Evolutionary conservation across 1,284 basidiomycete genomes (phyloP).

Genomic region (Microbotryum silenes-acaulis): DNA sequence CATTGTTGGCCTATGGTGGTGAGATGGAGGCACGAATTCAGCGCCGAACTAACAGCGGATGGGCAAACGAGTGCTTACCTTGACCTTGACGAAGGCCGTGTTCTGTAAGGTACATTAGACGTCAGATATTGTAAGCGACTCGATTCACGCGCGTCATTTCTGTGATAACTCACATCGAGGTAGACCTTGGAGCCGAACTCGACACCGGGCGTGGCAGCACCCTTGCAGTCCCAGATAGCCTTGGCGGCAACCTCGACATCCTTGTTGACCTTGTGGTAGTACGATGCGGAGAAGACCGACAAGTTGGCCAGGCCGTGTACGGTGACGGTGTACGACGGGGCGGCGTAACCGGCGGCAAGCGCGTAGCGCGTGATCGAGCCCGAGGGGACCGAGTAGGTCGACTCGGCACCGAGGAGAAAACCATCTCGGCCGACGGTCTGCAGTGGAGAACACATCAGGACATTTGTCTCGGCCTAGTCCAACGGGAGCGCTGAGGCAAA

Average conservation of each 20-base stretch:
- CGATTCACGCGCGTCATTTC: no score
- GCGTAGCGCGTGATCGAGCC: conserved; percentile 89
- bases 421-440: conserved; percentile 84
- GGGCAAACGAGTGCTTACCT: conserved; percentile 51
- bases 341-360: conserved; percentile 85
- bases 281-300: conserved; percentile 87
- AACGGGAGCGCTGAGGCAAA: not conserved
- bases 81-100: conserved; percentile 56
- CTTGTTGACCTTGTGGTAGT: conserved; percentile 92
- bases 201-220: conserved; percentile 76
- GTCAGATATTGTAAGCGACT: not conserved
- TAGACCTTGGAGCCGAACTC: conserved; percentile 92
- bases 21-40: no score
- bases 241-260: conserved; percentile 98
- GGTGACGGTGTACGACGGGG: conserved; percentile 93
- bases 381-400: conserved; percentile 90
- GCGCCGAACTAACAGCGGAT: no score
- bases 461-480: not conserved
- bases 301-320: conserved; percentile 92
- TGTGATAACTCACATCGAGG: conserved; percentile 49
- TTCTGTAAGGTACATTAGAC: conserved; percentile 11
- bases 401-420: conserved; percentile 93
- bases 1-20: conserved; percentile 57
- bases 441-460: not conserved
- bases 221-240: conserved; percentile 90